A percentile compares a stretch with the other conserved stretches of the same genome.
These are phyloP conservation scores for Rhizopus sp. DNA, from an alignment of 371 early-diverging fungal species.

Conservation along the genomic window DNA sequence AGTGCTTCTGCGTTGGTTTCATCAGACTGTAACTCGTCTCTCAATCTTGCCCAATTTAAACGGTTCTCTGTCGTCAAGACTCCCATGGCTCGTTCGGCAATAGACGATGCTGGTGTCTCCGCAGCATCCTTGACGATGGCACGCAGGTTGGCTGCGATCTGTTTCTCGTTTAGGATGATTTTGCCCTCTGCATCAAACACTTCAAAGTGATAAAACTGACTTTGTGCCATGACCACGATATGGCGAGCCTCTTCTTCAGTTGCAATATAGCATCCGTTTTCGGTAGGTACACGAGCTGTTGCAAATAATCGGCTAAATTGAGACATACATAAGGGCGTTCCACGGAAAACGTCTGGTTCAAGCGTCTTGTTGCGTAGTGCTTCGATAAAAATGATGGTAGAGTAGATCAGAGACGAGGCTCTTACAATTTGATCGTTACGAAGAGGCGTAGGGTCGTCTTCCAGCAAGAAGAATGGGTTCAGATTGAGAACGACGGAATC, in stretches of 20 bases:
- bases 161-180: conserved; percentile 47
- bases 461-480: conserved; percentile 55
- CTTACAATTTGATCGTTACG: conserved; percentile 54
- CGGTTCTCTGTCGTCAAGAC: conserved; percentile 73
- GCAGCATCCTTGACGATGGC: conserved; percentile 46
- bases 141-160: conserved; percentile 48
- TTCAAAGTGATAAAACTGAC: conserved; percentile 71
- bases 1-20: conserved; percentile 61
- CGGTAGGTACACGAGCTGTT: conserved; percentile 63
- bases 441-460: conserved; percentile 56
- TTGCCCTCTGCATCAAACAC: conserved; percentile 57
- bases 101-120: conserved; percentile 37
- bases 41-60: conserved; percentile 69
- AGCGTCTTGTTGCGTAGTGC: conserved; percentile 50
- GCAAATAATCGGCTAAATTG: conserved; percentile 66
- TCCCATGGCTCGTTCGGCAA: conserved; percentile 60
- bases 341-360: conserved; percentile 68
- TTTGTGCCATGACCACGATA: conserved; percentile 65
- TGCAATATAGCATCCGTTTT: conserved; percentile 52
- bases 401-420: conserved; percentile 52
- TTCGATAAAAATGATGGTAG: conserved; percentile 56
- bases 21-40: conserved; percentile 40
- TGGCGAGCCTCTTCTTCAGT: conserved; percentile 50
- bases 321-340: conserved; percentile 68
- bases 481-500: conserved; percentile 54